Percentiles rank a stretch among this genome's conserved stretches.
Evolutionary conservation across 2,329 filamentous ascomycete species (phyloP).

Genomic region (Nannizzia gypsea): DNA sequence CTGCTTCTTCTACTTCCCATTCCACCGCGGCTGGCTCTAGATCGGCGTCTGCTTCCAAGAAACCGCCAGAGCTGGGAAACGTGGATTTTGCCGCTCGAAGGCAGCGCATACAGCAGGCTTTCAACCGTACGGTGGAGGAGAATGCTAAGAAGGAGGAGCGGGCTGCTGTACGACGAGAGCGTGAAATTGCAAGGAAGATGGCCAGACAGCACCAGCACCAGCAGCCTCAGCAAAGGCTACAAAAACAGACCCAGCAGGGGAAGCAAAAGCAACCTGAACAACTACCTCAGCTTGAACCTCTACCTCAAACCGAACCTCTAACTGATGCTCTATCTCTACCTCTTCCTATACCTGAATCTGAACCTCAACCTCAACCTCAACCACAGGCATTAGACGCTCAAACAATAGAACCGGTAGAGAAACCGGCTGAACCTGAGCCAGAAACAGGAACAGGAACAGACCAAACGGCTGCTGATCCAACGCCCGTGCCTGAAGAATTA

Average conservation of each 20-base stretch:
- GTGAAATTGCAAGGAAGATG: conserved; percentile 17
- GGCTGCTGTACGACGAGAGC: conserved; percentile 21
- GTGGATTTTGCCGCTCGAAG: conserved; percentile 77
- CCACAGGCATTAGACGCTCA: too few relatives aligned
- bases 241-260: too few relatives aligned
- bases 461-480: background rate
- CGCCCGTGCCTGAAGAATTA: background rate
- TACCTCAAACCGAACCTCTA: background rate
- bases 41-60: conserved; percentile 22
- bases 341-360: too few relatives aligned
- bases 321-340: too few relatives aligned
- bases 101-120: conserved; percentile 71
- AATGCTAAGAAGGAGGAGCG: conserved; percentile 49
- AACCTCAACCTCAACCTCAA: too few relatives aligned
- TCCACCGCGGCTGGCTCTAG: conserved; percentile 8
- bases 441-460: conserved; percentile 2
- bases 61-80: conserved; percentile 53
- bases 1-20: conserved; percentile 3
- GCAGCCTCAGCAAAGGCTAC: background rate
- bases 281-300: background rate
- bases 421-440: background rate
- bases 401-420: too few relatives aligned
- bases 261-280: too few relatives aligned
- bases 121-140: conserved; percentile 71
- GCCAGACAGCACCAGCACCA: conserved; percentile 8